Percentiles rank a stretch among this genome's conserved stretches.
phyloP scores from a whole-genome alignment of 495 filamentous ascomycete species.

The Parathielavia appendiculata region DNA sequence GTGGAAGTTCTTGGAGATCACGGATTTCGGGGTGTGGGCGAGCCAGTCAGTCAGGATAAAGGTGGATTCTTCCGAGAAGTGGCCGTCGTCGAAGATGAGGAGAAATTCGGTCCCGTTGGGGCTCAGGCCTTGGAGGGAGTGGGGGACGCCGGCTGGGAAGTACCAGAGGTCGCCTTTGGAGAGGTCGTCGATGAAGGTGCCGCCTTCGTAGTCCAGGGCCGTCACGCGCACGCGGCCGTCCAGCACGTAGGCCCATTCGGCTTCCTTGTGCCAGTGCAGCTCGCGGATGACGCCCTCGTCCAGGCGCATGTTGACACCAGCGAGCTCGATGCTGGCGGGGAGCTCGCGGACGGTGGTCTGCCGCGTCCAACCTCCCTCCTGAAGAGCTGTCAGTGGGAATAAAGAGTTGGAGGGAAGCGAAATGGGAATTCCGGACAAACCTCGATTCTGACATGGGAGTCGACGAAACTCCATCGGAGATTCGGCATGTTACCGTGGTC shows the following conservation, averaged over 20 bases:
- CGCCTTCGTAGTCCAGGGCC: constrained; percentile 62
- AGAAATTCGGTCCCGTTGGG: constrained; percentile 66
- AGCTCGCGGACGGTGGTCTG: constrained; percentile 61
- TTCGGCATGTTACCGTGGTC: constrained; percentile 59
- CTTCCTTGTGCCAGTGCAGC: constrained; percentile 69
- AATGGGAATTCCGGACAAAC: constrained; percentile 27
- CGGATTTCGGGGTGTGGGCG: constrained; percentile 58
- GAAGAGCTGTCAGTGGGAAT: neutral
- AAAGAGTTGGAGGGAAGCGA: neutral
- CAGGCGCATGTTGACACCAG: constrained; percentile 64
- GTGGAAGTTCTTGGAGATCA: constrained; percentile 62
- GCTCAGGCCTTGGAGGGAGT: constrained; percentile 62
- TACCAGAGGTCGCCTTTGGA: constrained; percentile 69
- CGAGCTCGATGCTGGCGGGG: constrained; percentile 54
- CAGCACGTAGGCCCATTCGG: constrained; percentile 65
- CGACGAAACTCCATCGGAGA: constrained; percentile 63
- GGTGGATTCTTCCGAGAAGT: constrained; percentile 66
- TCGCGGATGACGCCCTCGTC: constrained; percentile 65
- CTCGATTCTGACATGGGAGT: constrained; percentile 62
- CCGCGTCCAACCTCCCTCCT: constrained; percentile 66
- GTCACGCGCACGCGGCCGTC: constrained; percentile 57
- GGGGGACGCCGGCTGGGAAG: constrained; percentile 66
- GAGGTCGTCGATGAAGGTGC: constrained; percentile 65
- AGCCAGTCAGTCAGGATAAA: constrained; percentile 66
- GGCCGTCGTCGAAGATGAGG: constrained; percentile 63